Base-by-base conservation (phyloP, 331 rosid species). In the Malus hybrid region DNA sequence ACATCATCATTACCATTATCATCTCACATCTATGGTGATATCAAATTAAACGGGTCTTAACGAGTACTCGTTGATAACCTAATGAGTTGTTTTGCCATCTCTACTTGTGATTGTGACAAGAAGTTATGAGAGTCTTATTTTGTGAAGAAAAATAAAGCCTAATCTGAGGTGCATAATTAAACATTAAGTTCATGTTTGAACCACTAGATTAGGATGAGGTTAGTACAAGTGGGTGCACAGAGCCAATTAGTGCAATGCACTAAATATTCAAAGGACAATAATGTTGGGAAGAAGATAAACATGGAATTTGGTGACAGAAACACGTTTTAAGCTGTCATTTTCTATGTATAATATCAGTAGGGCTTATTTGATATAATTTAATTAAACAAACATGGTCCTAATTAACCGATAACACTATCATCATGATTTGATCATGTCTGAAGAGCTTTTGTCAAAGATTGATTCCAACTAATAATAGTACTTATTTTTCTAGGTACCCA, bases 291-390 rank as follows among this genome's bases (percentile, higher is more conserved):
- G 74, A 20, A 69, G 83, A 73, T 88, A 79, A 85, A 82, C 83
- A 86, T 64, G 85, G 85, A 83, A 88, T 86, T 88, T 85, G 89
- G 89, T 86, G 84, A 81, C 84, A 79, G 85, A 80, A 85, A 82
- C 88, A 74, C 78, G 80, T 76, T 72, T 83, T 67, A 66, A 16
- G 59, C 75, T 50, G 83, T 76, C 71, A 69, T 67, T 20, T 74
- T 48, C 52, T n/a, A 75, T 77, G 71, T 67, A 79, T 88, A 82
- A 86, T 80, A 16, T 44, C 52, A 71, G 32, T 32, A 2, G 52
- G 46, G 76, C 60, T 61, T 73, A 69, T 3, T 59, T 59, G 24
- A 59, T 59, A 66, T 61, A 71, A 71, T 33, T 64, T 32, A 73
- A 52, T 55, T 78, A 65, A 73, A 70, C 59, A 73, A 69, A 75